phyloP scores from a whole-genome alignment of 192 early-diverging fungal species.

The Coemansia sp. region DNA sequence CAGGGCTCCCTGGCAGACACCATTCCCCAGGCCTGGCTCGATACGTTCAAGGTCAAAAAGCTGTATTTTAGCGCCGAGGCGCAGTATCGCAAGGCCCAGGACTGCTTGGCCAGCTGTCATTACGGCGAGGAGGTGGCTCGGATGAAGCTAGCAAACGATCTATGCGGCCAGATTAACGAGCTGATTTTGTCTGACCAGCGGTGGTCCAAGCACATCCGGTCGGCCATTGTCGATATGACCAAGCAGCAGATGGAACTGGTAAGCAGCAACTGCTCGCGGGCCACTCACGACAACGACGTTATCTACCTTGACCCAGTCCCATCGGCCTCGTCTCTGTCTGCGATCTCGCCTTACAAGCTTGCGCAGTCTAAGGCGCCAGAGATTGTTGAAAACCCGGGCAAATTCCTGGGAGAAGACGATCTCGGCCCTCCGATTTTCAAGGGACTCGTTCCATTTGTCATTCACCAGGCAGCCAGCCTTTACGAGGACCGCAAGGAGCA shows the following conservation, averaged over 20 bases:
- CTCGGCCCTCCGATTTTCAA: constrained; percentile 76
- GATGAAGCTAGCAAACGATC: constrained; percentile 49
- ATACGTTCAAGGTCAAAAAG: constrained; percentile 70
- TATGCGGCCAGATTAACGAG: constrained; percentile 34
- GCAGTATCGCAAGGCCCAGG: constrained; percentile 72
- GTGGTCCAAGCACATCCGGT: constrained; percentile 36
- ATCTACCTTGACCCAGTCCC: constrained; percentile 85
- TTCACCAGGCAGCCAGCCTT: constrained; percentile 84
- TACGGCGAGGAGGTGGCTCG: constrained; percentile 87
- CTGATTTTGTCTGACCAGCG: constrained; percentile 36
- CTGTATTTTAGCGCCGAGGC: constrained; percentile 74
- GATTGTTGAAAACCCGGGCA: constrained; percentile 62
- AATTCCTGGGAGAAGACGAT: constrained; percentile 64
- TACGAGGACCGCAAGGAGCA: constrained; percentile 83
- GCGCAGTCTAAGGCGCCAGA: constrained; percentile 63
- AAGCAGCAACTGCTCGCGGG: constrained; percentile 54
- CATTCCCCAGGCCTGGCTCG: constrained; percentile 63
- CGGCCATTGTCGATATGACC: constrained; percentile 29
- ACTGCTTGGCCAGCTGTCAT: constrained; percentile 66
- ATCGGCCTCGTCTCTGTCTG: constrained; percentile 53
- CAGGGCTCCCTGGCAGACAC: constrained; percentile 55
- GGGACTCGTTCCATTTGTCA: constrained; percentile 83
- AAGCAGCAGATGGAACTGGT: constrained; percentile 53
- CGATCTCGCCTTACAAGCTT: constrained; percentile 70
- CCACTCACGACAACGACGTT: constrained; percentile 88